Evolutionary conservation across 1,284 basidiomycete genomes (phyloP), one percentile per base, ranked within the genome.

Genomic region (Microbotryum scabiosae): DNA sequence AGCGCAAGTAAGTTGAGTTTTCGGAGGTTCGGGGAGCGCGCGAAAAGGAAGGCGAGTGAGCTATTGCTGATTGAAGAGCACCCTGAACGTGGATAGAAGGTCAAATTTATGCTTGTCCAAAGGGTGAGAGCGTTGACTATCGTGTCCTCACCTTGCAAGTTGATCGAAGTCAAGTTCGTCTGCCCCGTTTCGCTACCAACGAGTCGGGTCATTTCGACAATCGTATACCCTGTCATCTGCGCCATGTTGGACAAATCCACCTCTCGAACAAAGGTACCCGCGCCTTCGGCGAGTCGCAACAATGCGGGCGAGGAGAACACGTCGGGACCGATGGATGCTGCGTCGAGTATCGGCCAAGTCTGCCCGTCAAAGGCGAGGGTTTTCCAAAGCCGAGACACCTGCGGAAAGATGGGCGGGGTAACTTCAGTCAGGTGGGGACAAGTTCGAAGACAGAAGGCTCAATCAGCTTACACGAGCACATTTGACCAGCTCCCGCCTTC

Each of bases 351-450:
- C 30, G 78, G 73, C 91, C 92, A 96, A 20, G 94, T 79, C 72
- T 91, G 87, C 9, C 91, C 91, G 73, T 96, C 92, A 66, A 87
- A 84, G 51, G 86, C 84, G 36, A 93, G 82, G 7, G 77, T 73
- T 56, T 82, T 83, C 90, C 91, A 97, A 4, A 79, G 72, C 72
- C 82, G 86, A 21, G 86, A 93, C 1, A 96, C 89, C 88, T 93
- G 72, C 21, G 18, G 5, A 8, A 3, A 49, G 9, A 28, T 23
- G 5, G 6, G 14, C n/a, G n/a, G 3, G 2, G 12, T 53, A 2
- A 60, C 23, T 20, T 4, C 4, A 30, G 30, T 30, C 30, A 30
- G 30, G 30, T 7, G 30, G 10, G 30, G 6, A 9, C 14, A 28
- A 30, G 20, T 21, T 49, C 54, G 47, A 49, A 45, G 57, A 20